Evolutionary conservation across 2,329 filamentous ascomycete species (phyloP), one percentile per base, ranked within the genome.

Genomic region (Aspergillus sp.): DNA sequence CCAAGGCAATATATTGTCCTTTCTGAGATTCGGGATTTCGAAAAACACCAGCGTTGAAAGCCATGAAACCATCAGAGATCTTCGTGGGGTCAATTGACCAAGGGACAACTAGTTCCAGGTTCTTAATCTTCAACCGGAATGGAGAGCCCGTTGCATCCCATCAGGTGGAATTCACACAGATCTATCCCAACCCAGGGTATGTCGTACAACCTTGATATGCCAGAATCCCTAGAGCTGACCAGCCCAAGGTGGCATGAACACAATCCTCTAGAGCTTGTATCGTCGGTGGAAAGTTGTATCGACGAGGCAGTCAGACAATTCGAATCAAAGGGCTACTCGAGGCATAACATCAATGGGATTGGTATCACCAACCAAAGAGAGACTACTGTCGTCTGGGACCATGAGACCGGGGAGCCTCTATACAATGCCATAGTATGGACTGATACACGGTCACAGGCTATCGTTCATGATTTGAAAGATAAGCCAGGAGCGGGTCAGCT

Each of bases 331-430:
- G 88, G 89, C 45, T 77, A 87, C 66, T 72, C 75, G 12, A 73
- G 77, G 42, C 72, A 75, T 39, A 77, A 81, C 57, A 88, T 95
- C 62, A 83, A 71, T 60, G 79, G 85, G 5, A 76, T 95, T 50
- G 90, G 90, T 42, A 87, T 95, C 61, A 94, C 89, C 42, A 95
- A 91, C 68, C 89, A 95, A 71, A 82, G 90, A 59, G 90, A 95
- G 67, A 95, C 90, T 2, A 90, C 85, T 2, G 76, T 95, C 0
- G 82, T 90, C 19, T 95, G 89, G 89, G 87, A 95, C 65, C 77
- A 76, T 49, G 76, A 78, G 53, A 94, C 86, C 1, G 90, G 90
- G 50, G 78, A 91, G 62, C 81, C 88, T 5, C 74, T 95, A 7
- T 77, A 87, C 71, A 90, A 91, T 61, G 88, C 88, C 40, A 85